Evolutionary conservation across 306 rosid genomes (phyloP), one percentile per base, ranked within the genome.

Genomic region (Mimosa bimucronata): DNA sequence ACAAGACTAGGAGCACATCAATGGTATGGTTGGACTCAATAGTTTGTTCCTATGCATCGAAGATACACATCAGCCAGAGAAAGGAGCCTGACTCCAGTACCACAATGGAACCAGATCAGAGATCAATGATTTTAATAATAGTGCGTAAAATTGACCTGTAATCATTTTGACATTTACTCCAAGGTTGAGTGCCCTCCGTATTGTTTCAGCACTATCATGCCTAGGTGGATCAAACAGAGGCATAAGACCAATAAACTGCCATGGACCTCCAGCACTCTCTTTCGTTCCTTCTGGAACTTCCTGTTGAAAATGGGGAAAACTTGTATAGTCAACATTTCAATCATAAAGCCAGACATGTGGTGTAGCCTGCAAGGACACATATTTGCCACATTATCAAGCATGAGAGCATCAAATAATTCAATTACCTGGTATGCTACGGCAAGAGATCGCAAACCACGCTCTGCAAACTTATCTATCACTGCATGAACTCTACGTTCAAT

Each of bases 161-260:
- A 95, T 95, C 98, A 95, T 95, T 85, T 95, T 95, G 82, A 95
- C 98, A 81, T 89, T 95, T 25, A 95, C 98, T 82, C 98, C 98
- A 75, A 95, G 98, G 84, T 95, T 90, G 46, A 95, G 87, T 45
- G 98, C 98, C 91, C 98, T 92, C 77, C 97, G 79, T 44, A 95
- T 95, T 31, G 98, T 95, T 88, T 95, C 98, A 18, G 98, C 98
- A 90, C 98, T 95, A 55, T 95, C 98, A 81, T 95, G 98, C 87
- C 98, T 91, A 66, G 98, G 98, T 73, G 98, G 98, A 77, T 95
- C 98, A 71, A 95, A 95, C 68, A 95, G 98, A 61, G 98, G 97
- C 96, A 95, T 78, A 46, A 95, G 93, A 60, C 98, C 98, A 79
- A 90, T 83, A 75, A 95, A 95, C 86, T 95, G 98, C 98, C 98